Percentiles rank a stretch among this genome's conserved stretches.
phyloP scores from a whole-genome alignment of 1,284 basidiomycete species.

The Hemileia vastatrix region DNA sequence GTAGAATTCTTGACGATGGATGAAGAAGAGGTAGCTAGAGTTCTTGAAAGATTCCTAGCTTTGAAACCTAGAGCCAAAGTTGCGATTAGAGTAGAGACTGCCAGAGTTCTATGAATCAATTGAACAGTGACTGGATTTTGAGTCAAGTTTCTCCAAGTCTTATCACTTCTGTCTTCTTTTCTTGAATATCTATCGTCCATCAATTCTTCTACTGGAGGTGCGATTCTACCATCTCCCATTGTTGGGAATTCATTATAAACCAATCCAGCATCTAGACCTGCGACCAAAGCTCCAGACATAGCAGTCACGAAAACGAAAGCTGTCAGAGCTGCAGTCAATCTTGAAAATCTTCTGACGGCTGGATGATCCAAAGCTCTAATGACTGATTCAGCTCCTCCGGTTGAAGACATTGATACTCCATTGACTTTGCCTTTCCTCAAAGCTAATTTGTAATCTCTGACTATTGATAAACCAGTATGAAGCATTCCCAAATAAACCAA shows the following conservation, averaged over 20 bases:
- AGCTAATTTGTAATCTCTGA: slow-evolving; percentile 33
- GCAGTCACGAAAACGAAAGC: slow-evolving; percentile 38
- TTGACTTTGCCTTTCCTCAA: slow-evolving; percentile 23
- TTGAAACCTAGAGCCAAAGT: slow-evolving; percentile 26
- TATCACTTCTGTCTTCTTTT: slow-evolving; percentile 20
- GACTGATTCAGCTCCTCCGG: background rate
- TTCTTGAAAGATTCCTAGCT: slow-evolving; percentile 24
- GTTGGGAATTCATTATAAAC: slow-evolving; percentile 44
- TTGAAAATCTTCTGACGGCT: slow-evolving; percentile 27
- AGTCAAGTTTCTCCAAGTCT: slow-evolving; percentile 30
- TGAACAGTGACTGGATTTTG: slow-evolving; percentile 43
- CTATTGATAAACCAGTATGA: slow-evolving; percentile 36
- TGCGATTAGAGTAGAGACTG: too few species aligned
- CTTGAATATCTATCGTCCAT: slow-evolving; percentile 34
- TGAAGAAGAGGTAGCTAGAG: slow-evolving; percentile 2
- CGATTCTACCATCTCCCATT: slow-evolving; percentile 39
- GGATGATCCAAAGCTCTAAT: slow-evolving; percentile 31
- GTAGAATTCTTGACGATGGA: background rate
- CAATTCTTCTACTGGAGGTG: slow-evolving; percentile 37
- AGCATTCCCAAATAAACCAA: slow-evolving; percentile 43
- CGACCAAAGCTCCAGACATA: slow-evolving; percentile 41
- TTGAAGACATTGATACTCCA: slow-evolving; percentile 16
- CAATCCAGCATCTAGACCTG: slow-evolving; percentile 40
- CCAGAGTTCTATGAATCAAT: slow-evolving; percentile 38
- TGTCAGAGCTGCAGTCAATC: slow-evolving; percentile 27